phyloP scores from a whole-genome alignment of 352 stramenopile genomes.

The Phytopythium helicoides region DNA sequence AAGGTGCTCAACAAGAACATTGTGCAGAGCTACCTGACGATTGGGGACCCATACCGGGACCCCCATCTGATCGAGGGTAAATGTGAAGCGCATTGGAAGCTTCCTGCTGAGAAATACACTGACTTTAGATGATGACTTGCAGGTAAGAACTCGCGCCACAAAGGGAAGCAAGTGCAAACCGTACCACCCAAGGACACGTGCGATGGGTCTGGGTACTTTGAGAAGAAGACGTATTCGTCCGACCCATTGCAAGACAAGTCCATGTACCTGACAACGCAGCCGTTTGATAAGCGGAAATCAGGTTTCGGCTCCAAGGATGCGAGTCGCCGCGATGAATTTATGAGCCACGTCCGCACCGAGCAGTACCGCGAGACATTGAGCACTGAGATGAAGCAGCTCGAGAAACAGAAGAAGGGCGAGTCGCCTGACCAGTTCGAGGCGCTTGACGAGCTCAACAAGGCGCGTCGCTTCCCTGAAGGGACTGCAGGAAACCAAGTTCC shows the following conservation, averaged over 20 bases:
- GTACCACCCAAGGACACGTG: constrained; percentile 71
- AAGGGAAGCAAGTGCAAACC: constrained; percentile 75
- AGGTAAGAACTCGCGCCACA: constrained; percentile 70
- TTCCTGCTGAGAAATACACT: constrained; percentile 1
- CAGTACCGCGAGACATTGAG: constrained; percentile 86
- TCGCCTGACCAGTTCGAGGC: constrained; percentile 34
- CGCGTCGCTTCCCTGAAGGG: constrained; percentile 67
- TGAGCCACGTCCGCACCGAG: constrained; percentile 87
- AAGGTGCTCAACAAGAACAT: constrained; percentile 85
- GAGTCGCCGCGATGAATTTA: constrained; percentile 89
- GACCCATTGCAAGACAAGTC: constrained; percentile 88
- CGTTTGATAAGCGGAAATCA: constrained; percentile 83
- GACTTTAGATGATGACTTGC: not conserved
- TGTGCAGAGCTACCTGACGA: constrained; percentile 72
- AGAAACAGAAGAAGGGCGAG: constrained; percentile 61
- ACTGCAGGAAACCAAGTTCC: constrained; percentile 67
- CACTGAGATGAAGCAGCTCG: constrained; percentile 79
- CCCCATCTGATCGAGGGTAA: constrained; percentile 67
- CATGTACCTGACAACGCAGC: constrained; percentile 86
- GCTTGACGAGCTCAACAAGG: constrained; percentile 41
- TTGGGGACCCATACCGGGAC: constrained; percentile 74
- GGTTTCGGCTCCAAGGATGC: constrained; percentile 91
- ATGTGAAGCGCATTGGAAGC: not conserved
- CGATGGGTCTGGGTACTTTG: constrained; percentile 84
- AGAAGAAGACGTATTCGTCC: constrained; percentile 81